Conservation (phyloP, 2,329 filamentous ascomycete species). For the Pseudofabraea citricarpa region DNA sequence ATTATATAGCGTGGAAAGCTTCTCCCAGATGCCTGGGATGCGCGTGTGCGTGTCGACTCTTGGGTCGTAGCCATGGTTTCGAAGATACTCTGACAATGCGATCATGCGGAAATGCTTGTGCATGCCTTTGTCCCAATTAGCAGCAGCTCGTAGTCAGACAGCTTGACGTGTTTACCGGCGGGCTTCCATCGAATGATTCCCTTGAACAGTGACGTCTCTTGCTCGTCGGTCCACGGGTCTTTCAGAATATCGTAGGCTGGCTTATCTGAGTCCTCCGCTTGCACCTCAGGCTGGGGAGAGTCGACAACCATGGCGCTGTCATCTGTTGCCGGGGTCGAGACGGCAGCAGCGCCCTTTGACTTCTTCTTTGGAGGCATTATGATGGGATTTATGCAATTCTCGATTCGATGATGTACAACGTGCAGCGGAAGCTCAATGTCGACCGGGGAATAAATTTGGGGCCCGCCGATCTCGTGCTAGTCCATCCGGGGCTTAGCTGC, state of each 20-base stretch:
- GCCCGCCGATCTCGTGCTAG: too few species aligned
- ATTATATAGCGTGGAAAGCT: conserved; percentile 79
- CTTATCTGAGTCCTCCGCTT: conserved; percentile 29
- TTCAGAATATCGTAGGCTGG: conserved; percentile 45
- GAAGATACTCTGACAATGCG: conserved; percentile 73
- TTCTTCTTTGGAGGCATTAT: conserved; percentile 69
- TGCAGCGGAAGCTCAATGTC: too few species aligned
- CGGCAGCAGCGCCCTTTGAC: conserved; percentile 50
- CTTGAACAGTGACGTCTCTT: conserved; percentile 89
- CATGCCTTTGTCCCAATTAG: conserved; percentile 54
- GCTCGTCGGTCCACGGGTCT: conserved; percentile 91
- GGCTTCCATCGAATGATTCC: conserved; percentile 93
- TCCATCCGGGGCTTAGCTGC: too few species aligned
- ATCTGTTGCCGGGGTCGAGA: conserved; percentile 51
- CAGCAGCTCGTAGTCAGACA: conserved; percentile 4
- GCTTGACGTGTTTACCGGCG: conserved; percentile 59
- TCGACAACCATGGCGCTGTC: conserved; percentile 59
- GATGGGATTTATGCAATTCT: too few species aligned
- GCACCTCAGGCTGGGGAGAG: conserved; percentile 39
- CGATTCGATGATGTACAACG: too few species aligned
- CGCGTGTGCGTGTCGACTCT: conserved; percentile 71
- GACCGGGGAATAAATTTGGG: too few species aligned
- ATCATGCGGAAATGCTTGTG: conserved; percentile 94
- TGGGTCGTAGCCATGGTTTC: conserved; percentile 74
- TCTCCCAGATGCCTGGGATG: conserved; percentile 88